Conservation (phyloP, 2,329 filamentous ascomycete genomes). For the Sphaerulina musiva region DNA sequence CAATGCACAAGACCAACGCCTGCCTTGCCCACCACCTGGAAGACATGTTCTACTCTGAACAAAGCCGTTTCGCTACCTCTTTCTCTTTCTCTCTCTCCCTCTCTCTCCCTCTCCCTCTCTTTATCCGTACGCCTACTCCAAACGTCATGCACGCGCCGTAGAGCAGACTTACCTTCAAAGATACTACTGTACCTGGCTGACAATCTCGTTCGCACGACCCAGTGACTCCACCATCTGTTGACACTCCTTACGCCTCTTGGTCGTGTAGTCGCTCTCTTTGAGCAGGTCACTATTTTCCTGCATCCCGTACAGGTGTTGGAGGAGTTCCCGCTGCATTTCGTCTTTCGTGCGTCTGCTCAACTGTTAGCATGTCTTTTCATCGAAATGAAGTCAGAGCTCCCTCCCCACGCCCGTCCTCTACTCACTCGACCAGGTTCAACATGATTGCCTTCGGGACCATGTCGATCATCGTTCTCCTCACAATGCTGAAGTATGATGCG, state of each 20-base stretch:
- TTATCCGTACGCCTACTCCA: too few relatives aligned
- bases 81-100: not conserved
- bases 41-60: not conserved
- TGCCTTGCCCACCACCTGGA: not conserved
- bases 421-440: conserved; percentile 90
- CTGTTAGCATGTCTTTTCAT: conserved; percentile 14
- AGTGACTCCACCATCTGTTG: conserved; percentile 98
- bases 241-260: conserved; percentile 92
- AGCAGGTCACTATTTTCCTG: conserved; percentile 87
- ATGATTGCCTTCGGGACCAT: conserved; percentile 99
- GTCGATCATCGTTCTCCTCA: conserved; percentile 96
- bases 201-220: conserved; percentile 77
- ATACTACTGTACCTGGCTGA: conserved; percentile 62
- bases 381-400: not conserved
- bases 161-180: not conserved
- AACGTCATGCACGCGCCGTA: not conserved
- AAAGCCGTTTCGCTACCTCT: not conserved
- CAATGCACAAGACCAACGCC: not conserved
- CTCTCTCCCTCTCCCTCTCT: not conserved
- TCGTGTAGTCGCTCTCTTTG: conserved; percentile 96
- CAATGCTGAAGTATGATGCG: conserved; percentile 95
- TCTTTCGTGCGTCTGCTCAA: conserved; percentile 76
- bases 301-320: conserved; percentile 95
- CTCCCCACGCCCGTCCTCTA: conserved; percentile 25
- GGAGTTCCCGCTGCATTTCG: conserved; percentile 93